Conservation (phyloP, 1,284 basidiomycete species). For the Phenoliferia sp. region DNA sequence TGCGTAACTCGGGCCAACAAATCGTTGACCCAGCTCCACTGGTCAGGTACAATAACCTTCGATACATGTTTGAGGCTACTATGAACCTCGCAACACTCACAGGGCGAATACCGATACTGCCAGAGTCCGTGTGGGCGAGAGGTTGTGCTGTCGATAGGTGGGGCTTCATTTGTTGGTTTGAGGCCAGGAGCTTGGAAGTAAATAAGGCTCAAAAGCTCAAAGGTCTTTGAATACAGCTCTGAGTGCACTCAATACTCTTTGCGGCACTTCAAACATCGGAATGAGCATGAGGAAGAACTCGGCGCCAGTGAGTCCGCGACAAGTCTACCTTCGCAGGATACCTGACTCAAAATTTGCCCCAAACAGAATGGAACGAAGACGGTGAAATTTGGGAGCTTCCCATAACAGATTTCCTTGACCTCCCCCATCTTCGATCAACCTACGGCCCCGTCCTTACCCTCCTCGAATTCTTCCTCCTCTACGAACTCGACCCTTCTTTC, state of each 20-base stretch:
- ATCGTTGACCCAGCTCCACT: not conserved
- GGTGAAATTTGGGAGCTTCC: conserved; percentile 12
- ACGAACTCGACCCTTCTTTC: not conserved
- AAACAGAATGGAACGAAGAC: conserved; percentile 13
- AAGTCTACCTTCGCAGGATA: no score
- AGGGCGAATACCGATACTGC: conserved; percentile 45
- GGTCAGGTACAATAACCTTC: not conserved
- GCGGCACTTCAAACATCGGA: conserved; percentile 6
- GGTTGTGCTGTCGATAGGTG: conserved; percentile 45
- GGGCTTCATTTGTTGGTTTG: conserved; percentile 5
- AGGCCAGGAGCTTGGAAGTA: conserved; percentile 35
- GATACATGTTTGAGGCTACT: conserved; percentile 39
- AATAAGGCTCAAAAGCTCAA: no score
- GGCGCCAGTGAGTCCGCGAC: not conserved
- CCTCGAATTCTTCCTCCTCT: conserved; percentile 14
- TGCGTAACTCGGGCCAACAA: no score
- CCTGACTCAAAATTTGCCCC: no score
- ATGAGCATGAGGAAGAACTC: conserved; percentile 4
- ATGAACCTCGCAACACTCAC: conserved; percentile 37
- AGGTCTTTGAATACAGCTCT: conserved; percentile 44
- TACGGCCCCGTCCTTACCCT: conserved; percentile 19
- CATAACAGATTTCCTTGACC: conserved; percentile 46
- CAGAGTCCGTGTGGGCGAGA: conserved; percentile 47
- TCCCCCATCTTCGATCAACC: conserved; percentile 46
- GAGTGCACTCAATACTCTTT: conserved; percentile 33